These are phyloP conservation scores for Annulohypoxylon stygium DNA, from an alignment of 495 filamentous ascomycete species.

Conservation along the genomic window DNA sequence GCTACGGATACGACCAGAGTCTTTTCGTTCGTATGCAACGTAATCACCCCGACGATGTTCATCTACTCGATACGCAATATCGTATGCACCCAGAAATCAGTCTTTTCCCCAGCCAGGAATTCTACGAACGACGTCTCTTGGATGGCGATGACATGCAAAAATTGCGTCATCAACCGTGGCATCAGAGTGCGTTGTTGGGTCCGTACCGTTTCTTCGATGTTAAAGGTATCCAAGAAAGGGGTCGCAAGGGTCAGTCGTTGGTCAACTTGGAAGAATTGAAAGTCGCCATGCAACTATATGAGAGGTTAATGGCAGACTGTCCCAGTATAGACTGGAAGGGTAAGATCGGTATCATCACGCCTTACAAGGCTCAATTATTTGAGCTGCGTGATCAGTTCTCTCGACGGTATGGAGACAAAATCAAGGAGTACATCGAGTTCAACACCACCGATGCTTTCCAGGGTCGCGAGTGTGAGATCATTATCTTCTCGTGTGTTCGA, in stretches of 20 bases:
- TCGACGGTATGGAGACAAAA: conserved; percentile 75
- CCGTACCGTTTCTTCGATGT: conserved; percentile 99
- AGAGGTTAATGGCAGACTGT: conserved; percentile 81
- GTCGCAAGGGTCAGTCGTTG: conserved; percentile 84
- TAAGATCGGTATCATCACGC: conserved; percentile 96
- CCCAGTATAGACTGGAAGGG: conserved; percentile 74
- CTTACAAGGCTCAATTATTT: conserved; percentile 92
- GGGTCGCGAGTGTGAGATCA: conserved; percentile 94
- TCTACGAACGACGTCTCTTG: conserved; percentile 88
- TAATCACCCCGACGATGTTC: conserved; percentile 89
- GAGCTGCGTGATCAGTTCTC: conserved; percentile 81
- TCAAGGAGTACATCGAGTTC: conserved; percentile 87
- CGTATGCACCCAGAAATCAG: conserved; percentile 99
- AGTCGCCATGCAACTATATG: conserved; percentile 85
- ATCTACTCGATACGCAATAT: conserved; percentile 95
- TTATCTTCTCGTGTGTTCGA: conserved; percentile 98
- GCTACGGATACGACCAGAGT: conserved; percentile 96
- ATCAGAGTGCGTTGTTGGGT: conserved; percentile 80
- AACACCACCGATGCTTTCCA: conserved; percentile 99
- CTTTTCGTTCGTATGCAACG: conserved; percentile 97
- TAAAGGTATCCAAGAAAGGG: conserved; percentile 83
- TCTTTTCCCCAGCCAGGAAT: conserved; percentile 85
- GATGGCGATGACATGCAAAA: conserved; percentile 86
- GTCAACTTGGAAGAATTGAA: conserved; percentile 89
- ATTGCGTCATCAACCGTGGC: conserved; percentile 84